Evolutionary conservation across 176 grass and related monocot genomes (phyloP), one percentile per base, ranked within the genome.

Genomic region (Echinochloa phyllopogon): DNA sequence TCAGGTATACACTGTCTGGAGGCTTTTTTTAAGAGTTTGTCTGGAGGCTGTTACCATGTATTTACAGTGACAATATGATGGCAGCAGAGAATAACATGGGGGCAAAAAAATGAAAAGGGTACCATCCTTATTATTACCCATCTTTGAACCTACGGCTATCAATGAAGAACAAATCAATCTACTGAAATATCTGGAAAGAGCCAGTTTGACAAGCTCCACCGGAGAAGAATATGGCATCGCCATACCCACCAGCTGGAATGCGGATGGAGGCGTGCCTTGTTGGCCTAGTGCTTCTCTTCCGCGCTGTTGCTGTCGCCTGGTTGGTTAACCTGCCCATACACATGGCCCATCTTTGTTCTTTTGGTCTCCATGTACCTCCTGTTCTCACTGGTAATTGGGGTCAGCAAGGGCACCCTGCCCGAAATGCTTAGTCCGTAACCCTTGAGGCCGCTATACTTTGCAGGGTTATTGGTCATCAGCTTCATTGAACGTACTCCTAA

Each of bases 381-480:
- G 49, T 97, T 97, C 87, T 97, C 94, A 12, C 68, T 87, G 39
- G 92, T 97, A 45, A 97, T 97, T 75, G 90, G 94, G 13, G 94
- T 97, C 56, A 97, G 74, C 76, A 97, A 76, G 49, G 94, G 90
- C 68, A 97, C 92, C 74, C 92, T 92, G 69, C 94, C 90, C 2
- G 72, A 88, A 57, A 97, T 85, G 78, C 94, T 97, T 81, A 97
- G 39, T n/a, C 94, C 94, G 3, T 97, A 92, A 39, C 94, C 92
- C 78, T 97, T 94, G 2, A 97, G 88, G 72, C 94, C 94, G 37
- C 77, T 40, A 74, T 97, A 97, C 75, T 97, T 97, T 65, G 94
- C 83, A 17, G 94, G 94, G 65, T 97, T 97, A 60, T 97, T 97
- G 7, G 94, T 97, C 94, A 97, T 94, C 29, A 97, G 18, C 74